A percentile compares a stretch with the other conserved stretches of the same genome.
Evolutionary conservation across 192 early-diverging fungal species (phyloP).

Genomic region (Dimargaris cristalligena): DNA sequence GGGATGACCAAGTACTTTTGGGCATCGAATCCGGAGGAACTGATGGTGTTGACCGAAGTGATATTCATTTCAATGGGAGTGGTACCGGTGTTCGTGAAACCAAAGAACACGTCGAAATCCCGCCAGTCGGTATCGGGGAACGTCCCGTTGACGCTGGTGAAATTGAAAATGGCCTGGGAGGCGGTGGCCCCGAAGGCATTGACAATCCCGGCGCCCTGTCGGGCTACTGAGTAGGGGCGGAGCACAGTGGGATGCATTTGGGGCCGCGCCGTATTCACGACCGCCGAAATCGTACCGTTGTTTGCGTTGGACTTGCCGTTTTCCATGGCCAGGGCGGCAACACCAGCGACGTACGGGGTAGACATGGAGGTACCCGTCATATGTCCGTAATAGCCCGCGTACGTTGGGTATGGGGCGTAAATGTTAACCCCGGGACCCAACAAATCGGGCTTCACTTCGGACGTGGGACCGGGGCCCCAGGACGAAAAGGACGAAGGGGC

Average conservation of each 20-base stretch:
- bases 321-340: background rate
- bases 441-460: background rate
- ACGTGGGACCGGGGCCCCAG: background rate
- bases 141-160: too few species aligned
- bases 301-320: background rate
- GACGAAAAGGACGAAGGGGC: background rate
- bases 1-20: too few species aligned
- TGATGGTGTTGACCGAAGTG: too few species aligned
- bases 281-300: background rate
- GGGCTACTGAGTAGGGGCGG: background rate
- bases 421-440: background rate
- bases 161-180: too few species aligned
- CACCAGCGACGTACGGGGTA: background rate
- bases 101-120: too few species aligned
- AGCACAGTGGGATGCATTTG: background rate
- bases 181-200: too few species aligned
- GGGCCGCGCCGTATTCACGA: background rate
- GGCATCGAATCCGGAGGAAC: too few species aligned
- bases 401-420: background rate
- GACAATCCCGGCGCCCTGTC: too few species aligned
- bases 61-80: too few species aligned
- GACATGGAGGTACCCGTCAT: conserved; percentile 2
- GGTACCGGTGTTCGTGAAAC: too few species aligned
- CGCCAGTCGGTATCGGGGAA: too few species aligned
- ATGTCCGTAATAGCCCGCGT: background rate